phyloP scores from a whole-genome alignment of 1,284 basidiomycete species.

The Taiwanofungus camphoratus region DNA sequence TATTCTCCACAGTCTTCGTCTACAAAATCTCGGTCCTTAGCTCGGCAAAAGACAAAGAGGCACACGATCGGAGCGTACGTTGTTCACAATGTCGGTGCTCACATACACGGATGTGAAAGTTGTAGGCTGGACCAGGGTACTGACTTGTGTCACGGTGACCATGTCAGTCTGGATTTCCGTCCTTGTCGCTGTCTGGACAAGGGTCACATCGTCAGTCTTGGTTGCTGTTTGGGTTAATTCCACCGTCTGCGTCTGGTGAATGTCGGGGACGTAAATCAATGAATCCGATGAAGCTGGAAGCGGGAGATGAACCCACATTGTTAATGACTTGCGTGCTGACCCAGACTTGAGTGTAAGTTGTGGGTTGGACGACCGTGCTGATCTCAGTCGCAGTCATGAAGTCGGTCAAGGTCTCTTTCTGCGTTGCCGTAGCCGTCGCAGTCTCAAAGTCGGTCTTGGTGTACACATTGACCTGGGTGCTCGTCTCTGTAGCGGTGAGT shows the following conservation, averaged over 20 bases:
- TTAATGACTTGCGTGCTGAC: slow-evolving; percentile 56
- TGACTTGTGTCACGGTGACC: slow-evolving; percentile 25
- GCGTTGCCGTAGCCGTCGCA: slow-evolving; percentile 26
- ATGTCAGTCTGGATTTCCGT: slow-evolving; percentile 32
- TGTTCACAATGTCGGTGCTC: slow-evolving; percentile 53
- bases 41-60: too few species aligned
- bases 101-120: slow-evolving; percentile 50
- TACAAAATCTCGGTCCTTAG: background rate
- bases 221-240: slow-evolving; percentile 27
- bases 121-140: slow-evolving; percentile 32
- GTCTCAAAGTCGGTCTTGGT: slow-evolving; percentile 37
- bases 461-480: slow-evolving; percentile 32
- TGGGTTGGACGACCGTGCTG: slow-evolving; percentile 30
- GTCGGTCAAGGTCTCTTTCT: slow-evolving; percentile 25
- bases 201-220: slow-evolving; percentile 24
- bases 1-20: slow-evolving; percentile 28
- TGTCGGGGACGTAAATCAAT: background rate
- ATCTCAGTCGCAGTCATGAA: slow-evolving; percentile 22
- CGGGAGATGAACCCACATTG: slow-evolving; percentile 40
- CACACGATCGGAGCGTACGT: slow-evolving; percentile 26
- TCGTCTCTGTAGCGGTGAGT: slow-evolving; percentile 18
- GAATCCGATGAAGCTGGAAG: background rate
- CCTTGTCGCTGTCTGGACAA: slow-evolving; percentile 35
- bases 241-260: slow-evolving; percentile 29
- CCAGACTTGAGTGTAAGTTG: slow-evolving; percentile 49